Conservation (phyloP, 2,329 filamentous ascomycete species). For the Gnomoniopsis smithogilvyi region DNA sequence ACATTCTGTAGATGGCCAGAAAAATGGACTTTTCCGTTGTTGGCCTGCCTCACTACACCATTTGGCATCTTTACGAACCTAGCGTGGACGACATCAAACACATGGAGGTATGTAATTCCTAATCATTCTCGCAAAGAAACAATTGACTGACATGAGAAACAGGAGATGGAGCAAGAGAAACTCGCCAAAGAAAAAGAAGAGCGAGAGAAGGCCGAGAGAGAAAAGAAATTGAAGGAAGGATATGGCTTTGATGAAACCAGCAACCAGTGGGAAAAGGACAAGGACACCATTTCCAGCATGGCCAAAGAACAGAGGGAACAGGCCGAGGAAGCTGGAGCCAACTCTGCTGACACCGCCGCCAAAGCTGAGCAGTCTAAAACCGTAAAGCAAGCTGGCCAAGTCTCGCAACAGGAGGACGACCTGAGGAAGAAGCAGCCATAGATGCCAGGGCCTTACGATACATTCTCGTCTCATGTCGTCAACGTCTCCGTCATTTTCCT, state of each 20-base stretch:
- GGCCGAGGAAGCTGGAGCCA: background rate
- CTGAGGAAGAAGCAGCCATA: constrained; percentile 5
- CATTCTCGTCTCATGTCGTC: background rate
- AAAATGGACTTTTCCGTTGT: constrained; percentile 95
- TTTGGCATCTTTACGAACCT: constrained; percentile 99
- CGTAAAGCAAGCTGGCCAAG: background rate
- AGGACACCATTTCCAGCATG: constrained; percentile 57
- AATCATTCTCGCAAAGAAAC: background rate
- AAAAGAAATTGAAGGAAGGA: constrained; percentile 75
- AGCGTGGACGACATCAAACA: constrained; percentile 95
- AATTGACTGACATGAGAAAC: constrained; percentile 18
- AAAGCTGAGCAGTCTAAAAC: constrained; percentile 14
- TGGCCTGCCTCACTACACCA: constrained; percentile 93
- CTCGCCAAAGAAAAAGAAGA: constrained; percentile 78
- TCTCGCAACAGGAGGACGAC: background rate
- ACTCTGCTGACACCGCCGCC: constrained; percentile 2
- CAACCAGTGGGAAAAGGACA: constrained; percentile 87
- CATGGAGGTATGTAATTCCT: constrained; percentile 68
- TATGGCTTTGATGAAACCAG: constrained; percentile 66
- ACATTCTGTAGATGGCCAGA: constrained; percentile 77
- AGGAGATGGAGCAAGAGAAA: constrained; percentile 92
- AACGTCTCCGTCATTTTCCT: background rate
- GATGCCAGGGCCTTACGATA: background rate
- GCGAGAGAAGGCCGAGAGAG: constrained; percentile 65
- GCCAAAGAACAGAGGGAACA: constrained; percentile 45